These are phyloP conservation scores for Forsythia suspensa DNA, from an alignment of 257 asterid species.

Conservation along the genomic window DNA sequence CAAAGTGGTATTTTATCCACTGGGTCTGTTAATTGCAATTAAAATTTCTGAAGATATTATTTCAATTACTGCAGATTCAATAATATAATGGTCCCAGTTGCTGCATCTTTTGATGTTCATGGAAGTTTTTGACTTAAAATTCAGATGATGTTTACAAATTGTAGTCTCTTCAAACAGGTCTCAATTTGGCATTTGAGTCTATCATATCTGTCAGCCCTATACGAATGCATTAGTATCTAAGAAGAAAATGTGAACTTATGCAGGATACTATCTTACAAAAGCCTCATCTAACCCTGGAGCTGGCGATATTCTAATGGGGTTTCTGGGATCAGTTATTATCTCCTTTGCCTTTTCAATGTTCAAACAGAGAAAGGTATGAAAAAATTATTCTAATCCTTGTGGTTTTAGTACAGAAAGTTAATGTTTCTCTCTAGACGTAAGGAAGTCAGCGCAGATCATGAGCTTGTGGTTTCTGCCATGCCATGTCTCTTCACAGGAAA, in stretches of 20 bases:
- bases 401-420: neutral
- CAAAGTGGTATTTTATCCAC: no score
- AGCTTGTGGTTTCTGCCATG: neutral
- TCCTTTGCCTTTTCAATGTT: conserved; percentile 98
- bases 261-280: conserved; percentile 89
- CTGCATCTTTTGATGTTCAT: neutral
- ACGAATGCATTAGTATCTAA: conserved; percentile 2
- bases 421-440: neutral
- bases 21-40: no score
- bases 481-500: no score
- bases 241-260: conserved; percentile 10
- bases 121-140: neutral
- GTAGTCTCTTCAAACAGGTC: neutral
- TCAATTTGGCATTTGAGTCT: neutral
- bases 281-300: conserved; percentile 92
- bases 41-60: no score
- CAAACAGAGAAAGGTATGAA: conserved; percentile 88
- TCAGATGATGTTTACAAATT: neutral
- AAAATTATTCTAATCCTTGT: neutral
- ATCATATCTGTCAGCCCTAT: neutral
- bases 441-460: neutral
- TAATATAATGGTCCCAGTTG: neutral
- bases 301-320: conserved; percentile 92
- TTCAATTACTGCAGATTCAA: neutral
- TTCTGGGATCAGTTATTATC: conserved; percentile 91